Conservation (phyloP, 805 yeast genomes). For the Schizosaccharomyces octosporus region DNA sequence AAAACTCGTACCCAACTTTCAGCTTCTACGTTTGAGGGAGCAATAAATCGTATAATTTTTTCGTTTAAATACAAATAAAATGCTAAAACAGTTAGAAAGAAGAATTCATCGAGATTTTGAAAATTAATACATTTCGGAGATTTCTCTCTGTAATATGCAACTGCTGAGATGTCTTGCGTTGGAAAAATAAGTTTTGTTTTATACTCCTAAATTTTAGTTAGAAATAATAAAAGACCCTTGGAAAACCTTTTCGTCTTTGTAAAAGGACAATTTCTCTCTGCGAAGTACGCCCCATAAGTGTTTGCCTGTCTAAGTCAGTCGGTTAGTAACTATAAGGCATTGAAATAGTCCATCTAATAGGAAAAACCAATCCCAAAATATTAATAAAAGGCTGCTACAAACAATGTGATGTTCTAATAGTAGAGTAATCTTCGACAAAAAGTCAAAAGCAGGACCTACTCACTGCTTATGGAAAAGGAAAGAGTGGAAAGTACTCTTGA, state of each 20-base stretch:
- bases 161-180: conserved; percentile 14
- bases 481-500: too few relatives aligned
- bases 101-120: conserved; percentile 4
- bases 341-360: too few relatives aligned
- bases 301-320: neutral
- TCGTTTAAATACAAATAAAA: conserved; percentile 15
- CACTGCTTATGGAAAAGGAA: too few relatives aligned
- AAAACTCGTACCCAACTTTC: conserved; percentile 12
- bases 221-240: neutral
- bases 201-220: conserved; percentile 10
- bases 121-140: conserved; percentile 2
- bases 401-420: too few relatives aligned
- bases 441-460: too few relatives aligned
- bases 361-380: too few relatives aligned
- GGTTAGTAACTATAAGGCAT: neutral
- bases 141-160: conserved; percentile 11
- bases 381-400: too few relatives aligned
- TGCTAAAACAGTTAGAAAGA: neutral
- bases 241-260: conserved; percentile 13
- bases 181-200: conserved; percentile 13
- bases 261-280: conserved; percentile 12
- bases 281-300: conserved; percentile 16
- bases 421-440: too few relatives aligned
- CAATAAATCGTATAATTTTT: conserved; percentile 12
- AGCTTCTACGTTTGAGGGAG: conserved; percentile 11